phyloP scores from a whole-genome alignment of 2,329 filamentous ascomycete genomes.

The Fusarium nanum region DNA sequence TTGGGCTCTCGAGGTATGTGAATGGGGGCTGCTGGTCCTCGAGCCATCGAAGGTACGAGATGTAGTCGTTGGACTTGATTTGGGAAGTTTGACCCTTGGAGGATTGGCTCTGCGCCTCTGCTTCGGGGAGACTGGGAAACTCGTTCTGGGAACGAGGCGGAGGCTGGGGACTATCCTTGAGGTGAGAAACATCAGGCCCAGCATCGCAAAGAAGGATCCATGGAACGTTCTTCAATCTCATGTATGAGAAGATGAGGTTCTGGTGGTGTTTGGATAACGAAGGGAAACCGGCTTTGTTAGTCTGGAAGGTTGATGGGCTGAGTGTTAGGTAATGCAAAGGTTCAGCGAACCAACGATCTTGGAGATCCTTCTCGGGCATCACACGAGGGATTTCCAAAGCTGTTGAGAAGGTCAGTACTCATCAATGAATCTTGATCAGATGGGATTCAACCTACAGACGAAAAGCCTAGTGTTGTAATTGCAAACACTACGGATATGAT shows the following conservation, averaged over 20 bases:
- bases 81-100: conserved; percentile 43
- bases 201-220: conserved; percentile 74
- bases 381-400: conserved; percentile 68
- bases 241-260: conserved; percentile 69
- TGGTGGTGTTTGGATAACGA: conserved; percentile 72
- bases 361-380: conserved; percentile 69
- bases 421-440: not conserved
- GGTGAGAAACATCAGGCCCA: conserved; percentile 59
- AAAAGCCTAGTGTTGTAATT: conserved; percentile 84
- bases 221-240: conserved; percentile 71
- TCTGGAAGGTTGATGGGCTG: conserved; percentile 64
- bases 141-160: conserved; percentile 58
- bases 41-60: conserved; percentile 86
- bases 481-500: conserved; percentile 85
- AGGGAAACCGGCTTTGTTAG: conserved; percentile 70
- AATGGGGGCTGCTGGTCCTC: conserved; percentile 81
- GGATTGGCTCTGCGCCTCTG: conserved; percentile 54
- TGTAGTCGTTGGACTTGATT: conserved; percentile 56
- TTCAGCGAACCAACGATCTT: conserved; percentile 76
- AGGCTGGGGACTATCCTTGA: conserved; percentile 42
- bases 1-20: conserved; percentile 62
- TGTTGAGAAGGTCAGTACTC: conserved; percentile 44
- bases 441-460: conserved; percentile 73
- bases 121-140: conserved; percentile 79
- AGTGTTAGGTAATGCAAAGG: conserved; percentile 73